Evolutionary conservation across 2,329 filamentous ascomycete species (phyloP).

Genomic region (Neopestalotiopsis sp.): DNA sequence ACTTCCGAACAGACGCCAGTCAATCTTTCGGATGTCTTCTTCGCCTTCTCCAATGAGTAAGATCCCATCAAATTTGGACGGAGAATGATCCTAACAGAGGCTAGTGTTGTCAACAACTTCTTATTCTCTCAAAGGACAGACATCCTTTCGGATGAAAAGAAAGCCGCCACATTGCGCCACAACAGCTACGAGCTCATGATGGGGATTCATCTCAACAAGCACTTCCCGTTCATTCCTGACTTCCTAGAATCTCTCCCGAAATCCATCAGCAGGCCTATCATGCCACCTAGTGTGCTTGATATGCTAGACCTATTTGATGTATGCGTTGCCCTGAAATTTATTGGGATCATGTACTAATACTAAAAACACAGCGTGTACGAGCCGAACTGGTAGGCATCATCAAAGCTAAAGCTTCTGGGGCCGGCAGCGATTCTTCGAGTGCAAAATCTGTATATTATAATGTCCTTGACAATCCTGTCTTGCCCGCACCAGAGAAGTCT

Average conservation of each 20-base stretch:
- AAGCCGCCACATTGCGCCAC: conserved; percentile 29
- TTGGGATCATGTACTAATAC: conserved; percentile 28
- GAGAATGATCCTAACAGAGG: neutral
- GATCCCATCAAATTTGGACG: conserved; percentile 15
- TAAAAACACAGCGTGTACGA: conserved; percentile 29
- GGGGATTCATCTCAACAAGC: conserved; percentile 30
- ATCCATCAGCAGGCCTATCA: conserved; percentile 30
- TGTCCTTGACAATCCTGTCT: neutral
- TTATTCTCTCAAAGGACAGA: conserved; percentile 30
- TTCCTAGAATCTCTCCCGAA: conserved; percentile 30
- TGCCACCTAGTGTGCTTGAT: conserved; percentile 30
- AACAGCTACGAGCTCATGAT: conserved; percentile 30
- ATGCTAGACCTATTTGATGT: conserved; percentile 32
- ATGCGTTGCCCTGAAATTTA: conserved; percentile 28
- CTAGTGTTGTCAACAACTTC: conserved; percentile 31
- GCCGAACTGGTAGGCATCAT: conserved; percentile 28
- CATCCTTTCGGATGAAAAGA: conserved; percentile 29
- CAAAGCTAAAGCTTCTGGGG: conserved; percentile 2
- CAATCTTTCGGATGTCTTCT: conserved; percentile 30
- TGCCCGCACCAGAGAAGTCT: conserved; percentile 1
- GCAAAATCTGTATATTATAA: conserved; percentile 14
- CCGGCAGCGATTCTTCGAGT: conserved; percentile 20
- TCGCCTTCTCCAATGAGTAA: conserved; percentile 30
- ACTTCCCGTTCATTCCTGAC: conserved; percentile 31
- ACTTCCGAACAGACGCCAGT: conserved; percentile 14